These are phyloP conservation scores for Bipolaris cookei DNA, from an alignment of 2,329 filamentous ascomycete genomes.

Conservation along the genomic window DNA sequence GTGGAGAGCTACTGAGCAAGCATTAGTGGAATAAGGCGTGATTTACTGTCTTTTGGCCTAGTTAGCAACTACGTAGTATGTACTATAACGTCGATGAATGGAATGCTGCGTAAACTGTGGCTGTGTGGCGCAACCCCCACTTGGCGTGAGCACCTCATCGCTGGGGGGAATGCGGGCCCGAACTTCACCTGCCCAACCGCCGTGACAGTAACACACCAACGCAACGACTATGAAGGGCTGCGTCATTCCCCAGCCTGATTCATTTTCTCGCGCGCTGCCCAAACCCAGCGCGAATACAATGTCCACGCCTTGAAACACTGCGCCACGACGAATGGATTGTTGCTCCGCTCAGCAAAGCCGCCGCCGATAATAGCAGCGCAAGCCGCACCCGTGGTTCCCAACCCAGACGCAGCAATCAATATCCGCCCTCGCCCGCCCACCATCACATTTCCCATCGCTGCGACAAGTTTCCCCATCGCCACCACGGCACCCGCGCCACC, in stretches of 20 bases:
- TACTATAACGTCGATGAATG: too few species aligned
- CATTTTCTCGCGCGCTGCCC: slow-evolving; percentile 34
- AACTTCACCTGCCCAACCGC: slow-evolving; percentile 26
- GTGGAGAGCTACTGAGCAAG: slow-evolving; percentile 49
- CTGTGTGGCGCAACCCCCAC: slow-evolving; percentile 20
- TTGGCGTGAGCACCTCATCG: slow-evolving; percentile 25
- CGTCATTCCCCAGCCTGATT: slow-evolving; percentile 30
- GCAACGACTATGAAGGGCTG: slow-evolving; percentile 22
- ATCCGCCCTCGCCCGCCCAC: slow-evolving; percentile 10
- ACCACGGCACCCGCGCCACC: slow-evolving; percentile 15
- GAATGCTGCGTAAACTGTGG: slow-evolving; percentile 12
- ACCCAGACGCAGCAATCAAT: slow-evolving; percentile 6
- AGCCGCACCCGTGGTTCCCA: slow-evolving; percentile 20
- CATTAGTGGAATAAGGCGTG: not conserved
- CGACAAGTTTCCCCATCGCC: slow-evolving; percentile 13
- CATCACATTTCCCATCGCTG: slow-evolving; percentile 10
- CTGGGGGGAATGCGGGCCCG: slow-evolving; percentile 17
- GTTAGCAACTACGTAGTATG: too few species aligned
- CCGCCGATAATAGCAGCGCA: slow-evolving; percentile 16
- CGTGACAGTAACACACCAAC: slow-evolving; percentile 13
- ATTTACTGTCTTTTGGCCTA: not conserved
- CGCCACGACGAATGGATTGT: slow-evolving; percentile 27
- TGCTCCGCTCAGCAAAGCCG: slow-evolving; percentile 34
- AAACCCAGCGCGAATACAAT: slow-evolving; percentile 28
- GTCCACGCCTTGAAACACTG: slow-evolving; percentile 37